These are phyloP conservation scores for Aspergillus sclerotioniger DNA, from an alignment of 495 filamentous ascomycete species.

Conservation along the genomic window DNA sequence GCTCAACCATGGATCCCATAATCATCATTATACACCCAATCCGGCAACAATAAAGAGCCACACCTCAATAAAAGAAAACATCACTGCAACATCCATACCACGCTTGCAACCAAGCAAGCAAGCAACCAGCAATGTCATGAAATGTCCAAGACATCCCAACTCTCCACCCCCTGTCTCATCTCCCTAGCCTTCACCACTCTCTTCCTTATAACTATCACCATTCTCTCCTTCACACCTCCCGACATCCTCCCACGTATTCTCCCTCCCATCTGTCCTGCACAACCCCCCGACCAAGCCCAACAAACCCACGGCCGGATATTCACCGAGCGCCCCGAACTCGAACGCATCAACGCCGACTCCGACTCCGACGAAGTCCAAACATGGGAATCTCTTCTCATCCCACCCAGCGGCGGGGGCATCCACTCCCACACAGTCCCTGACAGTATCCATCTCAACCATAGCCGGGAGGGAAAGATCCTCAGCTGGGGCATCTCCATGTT, in stretches of 20 bases:
- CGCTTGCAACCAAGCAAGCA: no score
- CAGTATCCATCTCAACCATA: not conserved
- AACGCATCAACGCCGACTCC: constrained; percentile 1
- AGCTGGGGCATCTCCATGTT: constrained; percentile 41
- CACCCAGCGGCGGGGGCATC: constrained; percentile 8
- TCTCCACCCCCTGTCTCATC: constrained; percentile 2
- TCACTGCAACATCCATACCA: no score
- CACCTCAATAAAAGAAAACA: no score
- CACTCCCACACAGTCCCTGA: not conserved
- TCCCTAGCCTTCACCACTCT: constrained; percentile 8
- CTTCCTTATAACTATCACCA: constrained; percentile 10
- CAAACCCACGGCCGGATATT: not conserved
- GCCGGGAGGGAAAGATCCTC: not conserved
- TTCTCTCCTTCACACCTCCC: constrained; percentile 7
- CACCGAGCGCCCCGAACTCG: constrained; percentile 6
- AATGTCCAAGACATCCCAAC: not conserved
- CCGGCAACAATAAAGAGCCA: no score
- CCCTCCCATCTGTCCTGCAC: not conserved
- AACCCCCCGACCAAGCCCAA: not conserved
- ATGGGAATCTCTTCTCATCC: constrained; percentile 12
- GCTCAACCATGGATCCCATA: no score
- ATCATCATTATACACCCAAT: not conserved
- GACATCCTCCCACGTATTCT: constrained; percentile 3
- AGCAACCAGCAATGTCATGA: not conserved
- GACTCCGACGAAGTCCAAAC: not conserved